Percentiles rank a stretch among this genome's conserved stretches.
These are phyloP conservation scores for Chlamydomonas schloesseri DNA, from an alignment of 139 green algal genomes.

Conservation along the genomic window DNA sequence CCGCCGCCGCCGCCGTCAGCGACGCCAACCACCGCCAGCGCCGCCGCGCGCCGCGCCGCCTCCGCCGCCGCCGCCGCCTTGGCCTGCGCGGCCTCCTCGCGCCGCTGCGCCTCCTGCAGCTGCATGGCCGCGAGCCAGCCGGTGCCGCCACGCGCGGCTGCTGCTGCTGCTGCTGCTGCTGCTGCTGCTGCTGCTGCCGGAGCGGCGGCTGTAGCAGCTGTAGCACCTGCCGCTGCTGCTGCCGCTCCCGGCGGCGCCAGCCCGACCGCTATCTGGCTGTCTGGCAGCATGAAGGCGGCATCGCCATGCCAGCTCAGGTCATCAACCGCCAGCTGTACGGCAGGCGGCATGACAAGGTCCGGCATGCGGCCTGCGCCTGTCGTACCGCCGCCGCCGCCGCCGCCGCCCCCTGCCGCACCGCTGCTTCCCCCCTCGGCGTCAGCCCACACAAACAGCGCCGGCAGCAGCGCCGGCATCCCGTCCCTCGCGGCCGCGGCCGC, in stretches of 20 bases:
- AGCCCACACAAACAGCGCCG: neutral
- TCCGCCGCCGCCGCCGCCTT: no score
- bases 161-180: no score
- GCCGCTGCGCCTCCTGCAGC: no score
- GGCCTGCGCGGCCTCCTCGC: no score
- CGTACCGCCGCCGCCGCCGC: neutral
- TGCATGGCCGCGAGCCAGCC: no score
- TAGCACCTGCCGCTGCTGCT: no score
- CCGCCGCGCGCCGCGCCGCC: no score
- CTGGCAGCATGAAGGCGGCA: neutral
- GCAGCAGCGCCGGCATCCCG: neutral
- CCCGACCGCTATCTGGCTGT: constrained; percentile 21
- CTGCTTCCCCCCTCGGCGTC: neutral
- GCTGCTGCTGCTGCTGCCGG: no score
- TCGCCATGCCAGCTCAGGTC: neutral
- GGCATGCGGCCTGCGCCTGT: neutral
- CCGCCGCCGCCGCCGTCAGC: neutral
- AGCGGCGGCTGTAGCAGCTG: no score
- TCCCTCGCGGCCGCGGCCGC: neutral
- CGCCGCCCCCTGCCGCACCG: neutral
- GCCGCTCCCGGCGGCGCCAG: no score
- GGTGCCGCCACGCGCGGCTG: no score
- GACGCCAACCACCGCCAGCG: neutral
- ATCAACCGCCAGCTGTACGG: constrained; percentile 11
- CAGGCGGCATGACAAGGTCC: neutral